Evolutionary conservation across 352 stramenopile genomes (phyloP), one percentile per base, ranked within the genome.

Genomic region (Phytophthora europaea): DNA sequence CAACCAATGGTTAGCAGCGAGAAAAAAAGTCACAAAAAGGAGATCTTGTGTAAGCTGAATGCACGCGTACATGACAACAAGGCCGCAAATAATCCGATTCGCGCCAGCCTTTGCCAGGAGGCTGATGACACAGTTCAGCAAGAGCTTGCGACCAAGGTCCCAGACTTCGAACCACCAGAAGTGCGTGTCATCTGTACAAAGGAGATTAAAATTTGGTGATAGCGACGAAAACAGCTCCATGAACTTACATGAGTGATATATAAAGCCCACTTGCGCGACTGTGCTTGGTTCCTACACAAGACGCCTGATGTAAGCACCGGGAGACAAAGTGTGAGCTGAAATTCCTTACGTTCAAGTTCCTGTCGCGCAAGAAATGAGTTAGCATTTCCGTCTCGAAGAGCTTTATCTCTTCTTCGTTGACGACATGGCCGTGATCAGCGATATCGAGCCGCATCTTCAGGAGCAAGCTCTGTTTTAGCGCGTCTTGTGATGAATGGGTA

Each of bases 161-260:
- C 85, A 91, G 3, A 94, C 87, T 70, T 93, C 85, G 52, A 92
- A 94, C 82, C 84, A 94, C 87, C 85, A 94, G 56, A 92, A 94
- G 5, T 67, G 20, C 3, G 77, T 73, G 34, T 77, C 73, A 65
- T 94, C 87, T 94, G 22, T 33, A 12, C 5, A 59, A n/a, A 31
- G 0, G 1, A 26, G 20, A 55, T 15, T 20, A 54, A 43, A 8
- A 26, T 0, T 23, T 53, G 3, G 28, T 54, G 22, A 8, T 18
- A 33, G 5, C n/a, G 38, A 6, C 28, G 26, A 43, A 51, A 18
- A 26, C 13, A 20, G 18, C 4, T 18, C n/a, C n/a, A 36, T 48
- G 15, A 4, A 79, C 83, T 22, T 67, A 93, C 87, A 94, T 15
- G 87, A 90, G 65, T 89, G 70, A 54, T 93, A 94, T 59, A 94